Base-by-base conservation (phyloP, 495 filamentous ascomycete genomes). In the Penicillium mononematosum region DNA sequence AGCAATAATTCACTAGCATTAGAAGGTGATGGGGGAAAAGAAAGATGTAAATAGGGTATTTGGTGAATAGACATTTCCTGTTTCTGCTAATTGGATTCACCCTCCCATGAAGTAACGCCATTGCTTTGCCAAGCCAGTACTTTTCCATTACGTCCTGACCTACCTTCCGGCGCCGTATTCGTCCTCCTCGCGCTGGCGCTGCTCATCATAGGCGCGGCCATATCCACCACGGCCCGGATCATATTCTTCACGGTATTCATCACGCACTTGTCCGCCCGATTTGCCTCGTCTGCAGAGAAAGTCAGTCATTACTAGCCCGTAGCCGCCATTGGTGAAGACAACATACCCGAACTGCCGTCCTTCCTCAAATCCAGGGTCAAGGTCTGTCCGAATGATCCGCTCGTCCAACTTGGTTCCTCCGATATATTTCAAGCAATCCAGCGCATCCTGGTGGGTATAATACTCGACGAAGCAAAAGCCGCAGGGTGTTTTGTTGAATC, bases 391-490 rank as follows among this genome's bases (percentile, higher is more conserved):
- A 62, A 98, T 96, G 60, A 98, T 89, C 58, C 94, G 85, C 75
- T 98, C 94, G 72, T 98, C 94, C 32, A 98, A 79, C 77, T 98
- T 98, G n/a, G 94, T 98, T 36, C 94, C 94, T 34, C 95, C 95
- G 62, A 98, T 86, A 65, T 98, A 98, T 73, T 98, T 98, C 87
- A 98, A 86, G 70, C 92, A 96, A 65, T 98, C 94, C 32, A 98
- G 77, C 6, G 94, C 94, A 73, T 98, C 94, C 63, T 93, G 88
- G 66, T 98, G 92, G 14, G 85, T 98, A 75, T 98, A 98, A 74
- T 98, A 98, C 73, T 98, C 94, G 64, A 98, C 94, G 67, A 98
- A 98, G 77, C 94, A 98, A 77, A 98, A 98, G 11, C 94, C 94
- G 74, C 94, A 98, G 5, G 94, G 94, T 16, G 94, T 98, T 75